Evolutionary conservation across 1,139 yeast species (phyloP), one percentile per base, ranked within the genome.

Genomic region (Geotrichum restrictum): DNA sequence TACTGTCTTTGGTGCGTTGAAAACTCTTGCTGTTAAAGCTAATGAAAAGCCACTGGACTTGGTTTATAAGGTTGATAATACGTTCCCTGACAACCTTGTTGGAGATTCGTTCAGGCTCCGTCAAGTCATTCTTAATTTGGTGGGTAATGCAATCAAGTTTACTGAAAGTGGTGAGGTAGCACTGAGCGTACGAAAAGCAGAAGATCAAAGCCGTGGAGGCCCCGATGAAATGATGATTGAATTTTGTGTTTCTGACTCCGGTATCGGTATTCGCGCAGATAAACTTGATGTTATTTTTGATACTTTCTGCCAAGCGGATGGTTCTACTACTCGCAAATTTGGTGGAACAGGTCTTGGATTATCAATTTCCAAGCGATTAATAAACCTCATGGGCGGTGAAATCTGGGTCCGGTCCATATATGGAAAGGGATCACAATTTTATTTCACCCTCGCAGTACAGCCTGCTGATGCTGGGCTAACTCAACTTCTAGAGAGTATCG

Each of bases 301-400:
- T 64, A 88, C 93, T 3, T 88, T 88, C 73, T 84, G 95, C 64
- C 96, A 88, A 69, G 95, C 95, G 2, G 95, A 88, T 71, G 95
- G 95, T 48, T 86, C 95, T 2, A 87, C 95, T 0, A 88, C 95
- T 1, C 79, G 96, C 66, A 86, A 86, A 68, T 88, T 88, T 67
- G 96, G 96, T 65, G 96, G 96, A 67, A 88, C 95, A 8, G 93
- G 93, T 56, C 75, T 88, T 49, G 96, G 96, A 24, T 76, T 88
- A 55, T 85, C 95, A 1, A 88, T 88, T 68, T 88, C 95, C 6
- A 86, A 86, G 67, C 88, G 88, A 62, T 77, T 88, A 61, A 87
- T 88, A 65, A 91, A 86, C 63, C 76, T 88, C 56, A 87, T 88
- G 95, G 95, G 95, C 44, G 96, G 77, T 50, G 91, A 85, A 59